These are phyloP conservation scores for Lipomyces starkeyi DNA, from an alignment of 805 yeast species.

Conservation along the genomic window DNA sequence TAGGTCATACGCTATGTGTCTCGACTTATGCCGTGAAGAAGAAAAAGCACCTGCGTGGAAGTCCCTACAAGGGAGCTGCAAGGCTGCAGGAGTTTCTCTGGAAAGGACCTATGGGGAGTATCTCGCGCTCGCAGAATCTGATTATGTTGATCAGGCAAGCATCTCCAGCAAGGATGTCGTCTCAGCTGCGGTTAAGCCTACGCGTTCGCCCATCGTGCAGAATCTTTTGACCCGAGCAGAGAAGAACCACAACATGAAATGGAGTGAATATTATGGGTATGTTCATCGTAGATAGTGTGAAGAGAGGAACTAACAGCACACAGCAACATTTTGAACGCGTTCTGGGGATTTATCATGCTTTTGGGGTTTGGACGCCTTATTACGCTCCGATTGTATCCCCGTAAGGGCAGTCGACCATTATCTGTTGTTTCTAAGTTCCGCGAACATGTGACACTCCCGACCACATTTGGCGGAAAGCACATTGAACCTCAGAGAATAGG, in stretches of 20 bases:
- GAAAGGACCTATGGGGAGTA: conserved; percentile 9
- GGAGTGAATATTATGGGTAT: conserved; percentile 28
- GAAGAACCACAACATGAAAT: conserved; percentile 19
- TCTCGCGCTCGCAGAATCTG: conserved; percentile 14
- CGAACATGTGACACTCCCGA: conserved; percentile 40
- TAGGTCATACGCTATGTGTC: conserved; percentile 27
- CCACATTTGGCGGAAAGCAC: conserved; percentile 42
- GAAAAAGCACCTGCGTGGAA: conserved; percentile 15
- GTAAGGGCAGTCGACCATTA: conserved; percentile 17
- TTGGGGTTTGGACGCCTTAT: conserved; percentile 15
- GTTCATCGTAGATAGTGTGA: background rate
- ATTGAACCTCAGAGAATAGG: conserved; percentile 35
- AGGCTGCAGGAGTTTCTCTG: conserved; percentile 17
- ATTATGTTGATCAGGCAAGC: conserved; percentile 10
- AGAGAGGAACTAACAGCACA: background rate
- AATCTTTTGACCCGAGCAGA: conserved; percentile 16
- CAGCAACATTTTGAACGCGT: conserved; percentile 28
- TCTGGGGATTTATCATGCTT: conserved; percentile 28
- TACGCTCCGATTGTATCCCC: conserved; percentile 11
- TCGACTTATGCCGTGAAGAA: conserved; percentile 16
- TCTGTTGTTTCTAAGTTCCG: conserved; percentile 23
- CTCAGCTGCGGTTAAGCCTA: conserved; percentile 18
- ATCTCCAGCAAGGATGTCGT: conserved; percentile 18
- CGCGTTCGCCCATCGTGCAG: background rate
- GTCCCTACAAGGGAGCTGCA: conserved; percentile 15